Base-by-base conservation (phyloP, 1,284 basidiomycete genomes). In the Farysia itapuensis region DNA sequence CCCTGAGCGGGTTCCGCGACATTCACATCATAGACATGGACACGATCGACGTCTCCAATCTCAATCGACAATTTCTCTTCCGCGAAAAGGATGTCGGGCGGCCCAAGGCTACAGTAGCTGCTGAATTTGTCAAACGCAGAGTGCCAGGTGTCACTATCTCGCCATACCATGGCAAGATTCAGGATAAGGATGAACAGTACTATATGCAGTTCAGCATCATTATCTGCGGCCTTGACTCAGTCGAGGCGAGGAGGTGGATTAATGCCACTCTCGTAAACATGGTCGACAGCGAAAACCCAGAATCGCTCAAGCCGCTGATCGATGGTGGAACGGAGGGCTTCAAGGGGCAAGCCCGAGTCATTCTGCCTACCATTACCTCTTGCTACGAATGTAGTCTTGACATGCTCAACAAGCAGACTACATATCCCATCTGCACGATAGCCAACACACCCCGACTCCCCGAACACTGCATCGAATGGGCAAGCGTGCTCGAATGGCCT, bases 11-110 rank as follows among this genome's bases (percentile, higher is more conserved):
- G 16, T 98, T 98, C 84, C 88, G 87, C 75, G 88, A 98, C 73
- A 95, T 98, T 57, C 90, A 98, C 80, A 92, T 99, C 64, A 98
- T 99, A 75, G 95, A 99, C 81, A 98, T 99, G 94, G 95, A 99
- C 81, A 97, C 94, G 4, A 99, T 98, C 77, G 95, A 99, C 78
- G 90, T 98, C 70, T 95, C 91, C 71, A 99, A 99, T 75, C 82
- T 99, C 65, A 99, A 99, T 79, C 84, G 95, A 34, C 95, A 99
- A 78, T 99, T 98, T 78, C 81, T 99, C 33, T 99, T 99, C 81
- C 84, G 90, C 63, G 85, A 81, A 26, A 87, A 86, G 70, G 95
- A 99, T 74, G 90, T 99, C 2, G 95, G 95, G 9, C 84, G 89
- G 65, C 85, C 93, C 3, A 99, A 99, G 78, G 94, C 95, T 1